Percentiles rank a stretch among this genome's conserved stretches.
Conservation (phyloP, 805 yeast genomes). For the Lachancea fermentati region DNA sequence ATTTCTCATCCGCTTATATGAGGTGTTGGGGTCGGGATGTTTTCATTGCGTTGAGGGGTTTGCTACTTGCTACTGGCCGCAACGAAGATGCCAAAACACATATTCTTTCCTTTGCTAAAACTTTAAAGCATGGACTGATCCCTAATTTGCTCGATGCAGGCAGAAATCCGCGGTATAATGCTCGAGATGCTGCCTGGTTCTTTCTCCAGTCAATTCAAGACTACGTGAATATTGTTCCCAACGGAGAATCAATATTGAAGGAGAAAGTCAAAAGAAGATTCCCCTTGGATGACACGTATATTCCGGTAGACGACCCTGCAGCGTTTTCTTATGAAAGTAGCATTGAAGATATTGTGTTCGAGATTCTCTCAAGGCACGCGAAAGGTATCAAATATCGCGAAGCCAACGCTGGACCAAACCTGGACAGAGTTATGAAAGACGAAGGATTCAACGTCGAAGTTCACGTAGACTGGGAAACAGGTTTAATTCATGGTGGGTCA, state of each 20-base stretch:
- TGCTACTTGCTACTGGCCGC: constrained; percentile 71
- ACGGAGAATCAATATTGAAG: constrained; percentile 60
- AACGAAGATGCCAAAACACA: constrained; percentile 74
- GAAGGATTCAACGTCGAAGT: constrained; percentile 87
- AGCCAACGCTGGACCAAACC: constrained; percentile 86
- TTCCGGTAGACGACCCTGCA: constrained; percentile 58
- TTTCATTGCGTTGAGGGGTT: constrained; percentile 79
- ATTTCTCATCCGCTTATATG: constrained; percentile 85
- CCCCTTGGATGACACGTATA: constrained; percentile 80
- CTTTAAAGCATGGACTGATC: constrained; percentile 90
- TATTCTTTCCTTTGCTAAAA: constrained; percentile 80
- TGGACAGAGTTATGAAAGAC: constrained; percentile 88
- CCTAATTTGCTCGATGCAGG: constrained; percentile 93
- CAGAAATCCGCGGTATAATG: constrained; percentile 88
- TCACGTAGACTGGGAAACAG: constrained; percentile 81
- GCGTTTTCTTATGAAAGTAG: constrained; percentile 72
- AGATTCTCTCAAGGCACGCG: constrained; percentile 84
- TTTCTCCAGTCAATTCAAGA: constrained; percentile 86
- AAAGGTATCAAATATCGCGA: constrained; percentile 82
- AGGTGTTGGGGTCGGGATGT: constrained; percentile 99
- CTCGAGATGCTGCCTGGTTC: constrained; percentile 97
- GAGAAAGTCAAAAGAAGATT: constrained; percentile 76
- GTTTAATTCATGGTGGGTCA: constrained; percentile 85
- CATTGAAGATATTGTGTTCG: constrained; percentile 73
- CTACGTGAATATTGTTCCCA: constrained; percentile 60